Evolutionary conservation across 805 yeast genomes (phyloP), one percentile per base, ranked within the genome.

Genomic region (Jamesozyma rosinii): DNA sequence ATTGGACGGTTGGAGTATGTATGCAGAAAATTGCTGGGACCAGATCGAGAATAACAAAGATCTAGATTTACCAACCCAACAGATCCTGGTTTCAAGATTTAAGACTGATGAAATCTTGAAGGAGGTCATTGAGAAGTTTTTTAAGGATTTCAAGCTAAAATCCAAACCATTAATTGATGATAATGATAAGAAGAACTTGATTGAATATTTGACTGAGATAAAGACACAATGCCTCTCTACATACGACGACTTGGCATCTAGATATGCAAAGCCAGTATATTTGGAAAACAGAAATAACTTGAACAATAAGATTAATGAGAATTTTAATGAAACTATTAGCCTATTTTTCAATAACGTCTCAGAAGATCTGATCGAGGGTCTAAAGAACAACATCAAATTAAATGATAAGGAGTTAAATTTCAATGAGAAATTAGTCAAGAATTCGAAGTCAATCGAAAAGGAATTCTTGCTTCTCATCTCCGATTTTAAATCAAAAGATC

Each of bases 31-130:
- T 57, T 81, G 95, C 51, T 92, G 98, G 98, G 81, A 84, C 41
- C 95, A 87, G 63, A 92, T 92, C 54, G 95, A 87, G 61, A 72
- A 74, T 48, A 92, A 92, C 66, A 89, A 87, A 64, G 98, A 92
- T 60, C 74, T 92, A 49, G 98, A 92, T 65, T 71, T 92, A 50
- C 98, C 98, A 22, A 89, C 97, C 1, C 98, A 92, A 59, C 98
- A 92, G 62, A 84, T 86, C 27, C 70, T 92, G 46, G 97, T 92
- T 20, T 95, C 98, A 6, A 77, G 92, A 54, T 90, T 87, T 66
- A 79, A 95, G 57, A 90, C 97, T 61, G 95, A 88, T 57, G 97
- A 92, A 63, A 84, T 92, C 38, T 73, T 82, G 19, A 65, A 70
- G 35, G 71, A 70, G 38, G 71, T 79, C 3, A 75, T 71, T 54